Evolutionary conservation across 1,284 basidiomycete species (phyloP).

Genomic region (Sporisorium exsertum): DNA sequence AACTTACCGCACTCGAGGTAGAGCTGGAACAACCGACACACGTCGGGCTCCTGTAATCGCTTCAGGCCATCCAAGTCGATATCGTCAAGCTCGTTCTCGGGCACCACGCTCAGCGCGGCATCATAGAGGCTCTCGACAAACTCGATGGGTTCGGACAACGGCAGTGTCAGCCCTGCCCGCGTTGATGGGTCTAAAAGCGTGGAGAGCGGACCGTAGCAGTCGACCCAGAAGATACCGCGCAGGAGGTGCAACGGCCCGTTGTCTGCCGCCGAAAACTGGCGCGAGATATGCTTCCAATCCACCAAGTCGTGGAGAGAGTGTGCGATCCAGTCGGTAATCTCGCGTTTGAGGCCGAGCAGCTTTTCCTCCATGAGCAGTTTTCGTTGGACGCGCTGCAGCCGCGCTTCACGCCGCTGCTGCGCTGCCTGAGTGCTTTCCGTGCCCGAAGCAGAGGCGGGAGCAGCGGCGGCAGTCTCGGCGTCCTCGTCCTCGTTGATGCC

Average conservation of each 20-base stretch:
- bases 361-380: conserved; percentile 50
- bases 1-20: conserved; percentile 63
- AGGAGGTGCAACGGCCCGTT: conserved; percentile 20
- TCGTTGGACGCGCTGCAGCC: conserved; percentile 38
- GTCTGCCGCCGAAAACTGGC: conserved; percentile 6
- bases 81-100: conserved; percentile 23
- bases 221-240: conserved; percentile 38
- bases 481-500: conserved; percentile 28
- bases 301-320: conserved; percentile 29
- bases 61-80: conserved; percentile 19
- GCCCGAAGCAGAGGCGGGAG: not conserved
- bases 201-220: conserved; percentile 33
- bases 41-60: conserved; percentile 43
- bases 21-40: conserved; percentile 55
- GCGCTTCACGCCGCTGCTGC: conserved; percentile 30
- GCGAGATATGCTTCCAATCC: conserved; percentile 26
- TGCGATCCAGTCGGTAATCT: conserved; percentile 48
- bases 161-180: conserved; percentile 28
- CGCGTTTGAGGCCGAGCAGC: conserved; percentile 44
- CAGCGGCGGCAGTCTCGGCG: conserved; percentile 3
- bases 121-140: conserved; percentile 45
- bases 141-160: conserved; percentile 29
- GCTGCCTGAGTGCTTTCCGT: conserved; percentile 7
- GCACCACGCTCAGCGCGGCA: conserved; percentile 37
- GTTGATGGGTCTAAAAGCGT: conserved; percentile 38